phyloP scores from a whole-genome alignment of 2,329 filamentous ascomycete species.

The Xylaria sp. region DNA sequence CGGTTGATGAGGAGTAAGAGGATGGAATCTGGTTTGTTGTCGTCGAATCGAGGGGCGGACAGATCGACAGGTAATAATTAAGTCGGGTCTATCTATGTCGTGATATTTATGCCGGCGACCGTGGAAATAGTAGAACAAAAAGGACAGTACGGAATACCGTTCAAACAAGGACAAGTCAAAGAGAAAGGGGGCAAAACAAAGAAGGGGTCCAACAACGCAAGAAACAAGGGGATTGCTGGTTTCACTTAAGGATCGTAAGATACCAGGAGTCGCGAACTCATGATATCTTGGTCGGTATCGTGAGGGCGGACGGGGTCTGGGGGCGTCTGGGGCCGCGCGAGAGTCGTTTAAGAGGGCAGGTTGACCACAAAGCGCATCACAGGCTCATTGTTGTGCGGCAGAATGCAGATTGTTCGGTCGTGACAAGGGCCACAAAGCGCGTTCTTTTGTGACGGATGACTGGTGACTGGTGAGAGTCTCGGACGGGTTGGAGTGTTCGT shows the following conservation, averaged over 20 bases:
- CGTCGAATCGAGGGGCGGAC: neutral
- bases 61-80: neutral
- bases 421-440: constrained; percentile 23
- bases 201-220: constrained; percentile 1
- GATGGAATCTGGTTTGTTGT: neutral
- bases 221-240: neutral
- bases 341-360: constrained; percentile 18
- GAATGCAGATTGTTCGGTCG: constrained; percentile 23
- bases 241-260: constrained; percentile 1
- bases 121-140: neutral
- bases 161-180: neutral
- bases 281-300: constrained; percentile 9
- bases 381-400: constrained; percentile 21
- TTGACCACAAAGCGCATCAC: constrained; percentile 20
- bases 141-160: neutral
- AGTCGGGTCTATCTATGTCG: neutral
- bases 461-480: constrained; percentile 15
- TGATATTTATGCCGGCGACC: neutral
- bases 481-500: constrained; percentile 7
- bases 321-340: neutral
- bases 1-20: constrained; percentile 9
- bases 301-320: constrained; percentile 1
- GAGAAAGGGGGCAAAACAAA: neutral
- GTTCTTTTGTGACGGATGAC: constrained; percentile 15
- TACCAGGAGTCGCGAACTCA: constrained; percentile 10